Evolutionary conservation across 257 asterid species (phyloP).

Genomic region (Ilex aquifolium): DNA sequence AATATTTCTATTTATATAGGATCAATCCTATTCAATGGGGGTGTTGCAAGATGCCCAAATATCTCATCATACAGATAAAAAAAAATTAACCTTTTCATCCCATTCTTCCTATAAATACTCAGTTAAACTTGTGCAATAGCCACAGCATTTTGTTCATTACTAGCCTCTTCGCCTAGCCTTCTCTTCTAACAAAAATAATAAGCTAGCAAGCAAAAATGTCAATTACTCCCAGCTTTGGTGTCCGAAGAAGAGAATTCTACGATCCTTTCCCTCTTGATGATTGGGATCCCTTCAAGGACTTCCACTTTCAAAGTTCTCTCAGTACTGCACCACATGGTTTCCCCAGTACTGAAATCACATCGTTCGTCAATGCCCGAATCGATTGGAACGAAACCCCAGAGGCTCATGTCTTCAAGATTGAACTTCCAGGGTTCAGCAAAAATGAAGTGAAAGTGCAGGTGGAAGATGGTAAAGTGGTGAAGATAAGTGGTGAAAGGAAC

Average conservation of each 20-base stretch:
- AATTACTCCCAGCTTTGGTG: conserved; percentile 8
- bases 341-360: not conserved
- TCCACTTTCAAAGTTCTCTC: not conserved
- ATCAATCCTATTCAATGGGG: no score
- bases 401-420: conserved; percentile 23
- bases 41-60: no score
- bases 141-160: no score
- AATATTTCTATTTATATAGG: no score
- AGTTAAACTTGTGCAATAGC: no score
- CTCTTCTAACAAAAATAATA: no score
- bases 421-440: conserved; percentile 32
- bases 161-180: not conserved
- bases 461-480: conserved; percentile 23
- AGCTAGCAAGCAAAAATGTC: conserved; percentile 15
- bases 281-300: conserved; percentile 14
- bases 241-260: conserved; percentile 14
- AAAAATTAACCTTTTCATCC: no score
- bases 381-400: conserved; percentile 40
- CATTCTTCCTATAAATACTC: no score
- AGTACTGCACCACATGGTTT: not conserved
- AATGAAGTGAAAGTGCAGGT: conserved; percentile 40
- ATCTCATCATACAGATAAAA: no score
- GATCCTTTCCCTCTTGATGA: conserved; percentile 19
- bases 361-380: not conserved
- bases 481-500: conserved; percentile 29